Evolutionary conservation across 2,329 filamentous ascomycete genomes (phyloP).

Genomic region (Daldinia sp.): DNA sequence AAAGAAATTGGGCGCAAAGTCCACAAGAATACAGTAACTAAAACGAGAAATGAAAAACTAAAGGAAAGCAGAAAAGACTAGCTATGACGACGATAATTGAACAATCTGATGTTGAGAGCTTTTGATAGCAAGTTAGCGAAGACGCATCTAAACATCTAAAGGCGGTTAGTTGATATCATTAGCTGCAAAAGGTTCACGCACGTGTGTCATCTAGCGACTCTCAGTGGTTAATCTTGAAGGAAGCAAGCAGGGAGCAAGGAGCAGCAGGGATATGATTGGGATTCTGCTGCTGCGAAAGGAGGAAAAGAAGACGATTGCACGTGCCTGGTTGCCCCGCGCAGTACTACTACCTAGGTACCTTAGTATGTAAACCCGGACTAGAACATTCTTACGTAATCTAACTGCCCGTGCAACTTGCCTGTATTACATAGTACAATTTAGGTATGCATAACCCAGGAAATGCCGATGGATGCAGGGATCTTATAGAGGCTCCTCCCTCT

Average conservation of each 20-base stretch:
- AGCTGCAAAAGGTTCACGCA: conserved; percentile 25
- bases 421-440: neutral
- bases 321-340: conserved; percentile 39
- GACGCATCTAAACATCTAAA: conserved; percentile 27
- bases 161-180: conserved; percentile 27
- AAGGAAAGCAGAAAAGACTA: conserved; percentile 24
- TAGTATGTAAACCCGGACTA: no score
- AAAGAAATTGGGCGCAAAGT: conserved; percentile 19
- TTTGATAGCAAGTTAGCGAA: conserved; percentile 20
- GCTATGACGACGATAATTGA: conserved; percentile 39
- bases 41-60: conserved; percentile 23
- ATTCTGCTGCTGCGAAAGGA: conserved; percentile 1
- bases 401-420: neutral
- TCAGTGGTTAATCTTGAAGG: conserved; percentile 28
- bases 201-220: conserved; percentile 26
- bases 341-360: neutral
- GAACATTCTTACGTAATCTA: neutral
- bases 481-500: conserved; percentile 1
- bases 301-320: conserved; percentile 24
- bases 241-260: conserved; percentile 3
- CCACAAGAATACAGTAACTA: conserved; percentile 7
- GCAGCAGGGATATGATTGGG: conserved; percentile 12
- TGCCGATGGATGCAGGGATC: conserved; percentile 7
- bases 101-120: conserved; percentile 32
- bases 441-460: conserved; percentile 5